Percentiles rank a stretch among this genome's conserved stretches.
Conservation (phyloP, 345 rosid species). For the Cochlearia excelsa region DNA sequence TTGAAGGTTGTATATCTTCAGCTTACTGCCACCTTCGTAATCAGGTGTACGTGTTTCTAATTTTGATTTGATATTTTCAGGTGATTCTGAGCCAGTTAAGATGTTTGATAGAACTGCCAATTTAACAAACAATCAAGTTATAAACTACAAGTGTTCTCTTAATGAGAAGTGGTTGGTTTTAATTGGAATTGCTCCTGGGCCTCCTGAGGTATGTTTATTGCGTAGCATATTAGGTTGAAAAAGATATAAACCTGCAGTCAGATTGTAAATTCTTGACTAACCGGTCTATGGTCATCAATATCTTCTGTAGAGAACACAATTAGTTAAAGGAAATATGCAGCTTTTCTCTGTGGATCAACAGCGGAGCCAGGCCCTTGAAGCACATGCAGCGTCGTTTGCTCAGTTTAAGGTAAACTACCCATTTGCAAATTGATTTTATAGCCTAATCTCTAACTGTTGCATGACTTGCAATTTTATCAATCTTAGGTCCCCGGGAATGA, state of each 20-base stretch:
- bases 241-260: conserved; percentile 14
- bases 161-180: conserved; percentile 95
- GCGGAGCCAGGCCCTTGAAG: conserved; percentile 98
- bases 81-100: conserved; percentile 95
- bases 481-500: conserved; percentile 93
- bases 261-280: conserved; percentile 4
- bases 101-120: conserved; percentile 97
- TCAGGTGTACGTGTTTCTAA: conserved; percentile 13
- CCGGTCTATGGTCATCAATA: conserved; percentile 5
- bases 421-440: conserved; percentile 5
- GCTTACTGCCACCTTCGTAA: conserved; percentile 7
- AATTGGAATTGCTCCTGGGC: conserved; percentile 97
- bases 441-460: conserved; percentile 18
- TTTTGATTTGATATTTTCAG: conserved; percentile 39
- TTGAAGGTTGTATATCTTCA: conserved; percentile 61
- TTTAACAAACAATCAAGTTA: conserved; percentile 88
- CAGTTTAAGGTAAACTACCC: conserved; percentile 58
- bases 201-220: conserved; percentile 71
- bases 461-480: conserved; percentile 15
- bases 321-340: conserved; percentile 95
- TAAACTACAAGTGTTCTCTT: conserved; percentile 91
- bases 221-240: conserved; percentile 6
- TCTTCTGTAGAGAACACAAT: conserved; percentile 64
- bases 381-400: conserved; percentile 98
- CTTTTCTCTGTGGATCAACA: conserved; percentile 95